Evolutionary conservation across 2,329 filamentous ascomycete species (phyloP).

Genomic region (Neofusicoccum cordaticola): DNA sequence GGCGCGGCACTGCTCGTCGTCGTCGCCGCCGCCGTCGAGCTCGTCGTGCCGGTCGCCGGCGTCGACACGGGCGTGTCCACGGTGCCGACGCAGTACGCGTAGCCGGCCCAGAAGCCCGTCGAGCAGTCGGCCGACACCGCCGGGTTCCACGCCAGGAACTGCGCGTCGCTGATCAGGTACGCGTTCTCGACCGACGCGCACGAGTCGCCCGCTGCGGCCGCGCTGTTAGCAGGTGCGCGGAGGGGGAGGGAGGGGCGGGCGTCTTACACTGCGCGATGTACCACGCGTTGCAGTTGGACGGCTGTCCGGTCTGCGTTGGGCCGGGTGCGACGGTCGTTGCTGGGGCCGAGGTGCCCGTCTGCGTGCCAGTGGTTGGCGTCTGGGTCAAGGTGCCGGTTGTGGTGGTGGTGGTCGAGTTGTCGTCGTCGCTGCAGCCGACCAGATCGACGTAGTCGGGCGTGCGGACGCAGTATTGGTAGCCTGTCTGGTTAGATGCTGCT

Average conservation of each 20-base stretch:
- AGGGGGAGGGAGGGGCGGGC: no score
- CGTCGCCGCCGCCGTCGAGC: background rate
- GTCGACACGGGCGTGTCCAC: background rate
- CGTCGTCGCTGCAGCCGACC: no score
- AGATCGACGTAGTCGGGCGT: background rate
- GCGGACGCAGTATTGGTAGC: background rate
- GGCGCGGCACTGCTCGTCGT: background rate
- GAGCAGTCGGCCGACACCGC: background rate
- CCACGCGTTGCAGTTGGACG: background rate
- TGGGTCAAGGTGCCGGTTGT: background rate
- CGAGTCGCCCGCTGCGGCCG: background rate
- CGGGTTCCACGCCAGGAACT: background rate
- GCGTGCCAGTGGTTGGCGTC: background rate
- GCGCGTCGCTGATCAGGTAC: background rate
- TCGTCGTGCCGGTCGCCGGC: background rate
- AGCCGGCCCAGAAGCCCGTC: background rate
- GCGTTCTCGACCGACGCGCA: background rate
- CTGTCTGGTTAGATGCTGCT: background rate
- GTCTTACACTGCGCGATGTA: conserved; percentile 13
- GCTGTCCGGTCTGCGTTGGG: background rate
- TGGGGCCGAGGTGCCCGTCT: background rate
- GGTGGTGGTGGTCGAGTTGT: no score
- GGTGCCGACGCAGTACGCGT: background rate
- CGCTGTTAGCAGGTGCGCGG: no score
- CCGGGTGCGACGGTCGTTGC: background rate